phyloP scores from a whole-genome alignment of 2,329 filamentous ascomycete species.

The Venturiaceae sp. region DNA sequence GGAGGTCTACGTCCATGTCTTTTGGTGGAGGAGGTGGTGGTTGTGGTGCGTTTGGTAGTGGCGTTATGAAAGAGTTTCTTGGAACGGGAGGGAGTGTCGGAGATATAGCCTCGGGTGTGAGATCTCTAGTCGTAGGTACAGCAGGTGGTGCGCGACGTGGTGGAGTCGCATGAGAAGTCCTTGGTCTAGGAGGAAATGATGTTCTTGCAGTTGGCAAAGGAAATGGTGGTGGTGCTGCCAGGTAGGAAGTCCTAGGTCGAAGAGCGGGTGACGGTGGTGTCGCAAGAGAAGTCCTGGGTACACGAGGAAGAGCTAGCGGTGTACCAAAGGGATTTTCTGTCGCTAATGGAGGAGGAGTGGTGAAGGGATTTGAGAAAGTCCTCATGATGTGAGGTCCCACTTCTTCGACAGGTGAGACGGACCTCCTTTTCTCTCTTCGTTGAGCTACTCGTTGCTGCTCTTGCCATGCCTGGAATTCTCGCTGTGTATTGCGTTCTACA shows the following conservation, averaged over 20 bases:
- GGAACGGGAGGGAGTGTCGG: background rate
- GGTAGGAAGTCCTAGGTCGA: background rate
- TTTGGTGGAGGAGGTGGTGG: background rate
- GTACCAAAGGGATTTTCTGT: background rate
- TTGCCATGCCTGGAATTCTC: background rate
- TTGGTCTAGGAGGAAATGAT: background rate
- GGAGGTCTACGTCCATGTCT: background rate
- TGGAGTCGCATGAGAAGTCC: background rate
- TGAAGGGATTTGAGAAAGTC: background rate
- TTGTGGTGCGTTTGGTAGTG: background rate
- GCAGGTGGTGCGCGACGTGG: background rate
- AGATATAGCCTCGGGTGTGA: background rate
- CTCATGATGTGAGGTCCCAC: background rate
- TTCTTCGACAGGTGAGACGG: background rate
- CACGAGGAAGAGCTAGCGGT: background rate
- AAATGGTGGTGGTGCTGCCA: background rate
- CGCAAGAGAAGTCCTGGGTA: background rate
- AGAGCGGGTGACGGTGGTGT: background rate
- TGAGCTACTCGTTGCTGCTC: background rate
- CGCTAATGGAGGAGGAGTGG: background rate
- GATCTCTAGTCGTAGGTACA: background rate
- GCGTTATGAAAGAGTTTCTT: background rate
- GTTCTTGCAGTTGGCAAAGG: background rate
- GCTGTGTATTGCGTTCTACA: background rate
- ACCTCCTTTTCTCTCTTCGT: background rate